Conservation (phyloP, 805 yeast genomes). For the Starmerella apicola region DNA sequence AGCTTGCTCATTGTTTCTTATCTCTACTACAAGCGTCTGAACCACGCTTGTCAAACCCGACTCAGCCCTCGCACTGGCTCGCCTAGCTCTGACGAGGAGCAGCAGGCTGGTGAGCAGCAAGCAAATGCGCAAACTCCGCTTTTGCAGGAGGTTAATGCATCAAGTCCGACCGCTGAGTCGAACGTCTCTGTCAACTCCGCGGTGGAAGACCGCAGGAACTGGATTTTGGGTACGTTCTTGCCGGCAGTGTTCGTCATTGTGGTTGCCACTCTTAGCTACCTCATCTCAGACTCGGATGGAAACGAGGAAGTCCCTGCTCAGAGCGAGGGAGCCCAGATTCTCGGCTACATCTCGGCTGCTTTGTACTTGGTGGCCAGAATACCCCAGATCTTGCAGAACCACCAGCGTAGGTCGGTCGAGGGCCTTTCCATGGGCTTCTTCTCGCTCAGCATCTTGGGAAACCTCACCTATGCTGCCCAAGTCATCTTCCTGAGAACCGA, state of each 20-base stretch:
- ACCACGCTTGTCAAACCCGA: background rate
- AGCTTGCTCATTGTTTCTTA: slow-evolving; percentile 44
- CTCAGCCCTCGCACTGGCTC: background rate
- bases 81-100: background rate
- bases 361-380: slow-evolving; percentile 61
- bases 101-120: too few species aligned
- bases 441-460: slow-evolving; percentile 61
- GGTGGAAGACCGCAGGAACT: slow-evolving; percentile 17
- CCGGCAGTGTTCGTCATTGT: slow-evolving; percentile 51
- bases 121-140: slow-evolving; percentile 17
- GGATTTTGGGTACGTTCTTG: slow-evolving; percentile 32
- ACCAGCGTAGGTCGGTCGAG: slow-evolving; percentile 60
- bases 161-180: background rate
- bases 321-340: slow-evolving; percentile 38
- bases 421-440: slow-evolving; percentile 80
- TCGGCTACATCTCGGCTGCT: slow-evolving; percentile 59
- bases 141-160: slow-evolving; percentile 30
- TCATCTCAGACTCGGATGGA: slow-evolving; percentile 30
- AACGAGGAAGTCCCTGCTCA: slow-evolving; percentile 16
- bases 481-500: slow-evolving; percentile 56
- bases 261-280: slow-evolving; percentile 52
- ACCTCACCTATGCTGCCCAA: slow-evolving; percentile 62
- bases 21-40: slow-evolving; percentile 36
- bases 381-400: slow-evolving; percentile 80
- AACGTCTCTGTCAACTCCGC: slow-evolving; percentile 16